Evolutionary conservation across 495 filamentous ascomycete genomes (phyloP).

Genomic region (Thozetella sp.): DNA sequence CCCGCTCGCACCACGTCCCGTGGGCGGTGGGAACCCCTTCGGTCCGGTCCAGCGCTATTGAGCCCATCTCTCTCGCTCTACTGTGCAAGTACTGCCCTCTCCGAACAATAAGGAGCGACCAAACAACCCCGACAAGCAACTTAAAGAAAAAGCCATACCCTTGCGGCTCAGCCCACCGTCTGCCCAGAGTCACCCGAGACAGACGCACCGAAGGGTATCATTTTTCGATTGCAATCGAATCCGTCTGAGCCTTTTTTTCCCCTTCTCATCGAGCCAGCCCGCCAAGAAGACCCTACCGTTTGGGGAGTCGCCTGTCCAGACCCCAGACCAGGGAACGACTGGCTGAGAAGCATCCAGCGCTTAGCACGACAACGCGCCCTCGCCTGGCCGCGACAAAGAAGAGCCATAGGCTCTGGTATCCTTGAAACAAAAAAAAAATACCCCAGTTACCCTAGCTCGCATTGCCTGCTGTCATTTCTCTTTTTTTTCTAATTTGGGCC

Average conservation of each 20-base stretch:
- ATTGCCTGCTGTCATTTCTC: neutral
- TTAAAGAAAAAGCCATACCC: neutral
- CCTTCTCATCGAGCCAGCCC: neutral
- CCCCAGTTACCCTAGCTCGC: constrained; percentile 5
- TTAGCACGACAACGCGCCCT: constrained; percentile 4
- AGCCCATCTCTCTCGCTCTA: neutral
- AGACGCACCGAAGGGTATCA: neutral
- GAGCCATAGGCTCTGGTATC: constrained; percentile 8
- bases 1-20: neutral
- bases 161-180: no score
- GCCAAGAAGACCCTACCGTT: constrained; percentile 4
- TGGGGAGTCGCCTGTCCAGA: constrained; percentile 17
- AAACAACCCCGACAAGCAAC: neutral
- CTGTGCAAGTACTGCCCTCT: neutral
- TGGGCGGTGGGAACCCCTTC: neutral
- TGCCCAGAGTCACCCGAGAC: neutral
- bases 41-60: neutral
- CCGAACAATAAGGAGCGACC: neutral
- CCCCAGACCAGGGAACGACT: constrained; percentile 18
- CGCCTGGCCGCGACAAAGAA: constrained; percentile 10
- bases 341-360: constrained; percentile 18
- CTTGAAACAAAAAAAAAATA: constrained; percentile 10
- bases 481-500: neutral
- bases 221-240: no score
- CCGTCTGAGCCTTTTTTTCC: no score